Evolutionary conservation across 73 alveolate genomes (phyloP).

Genomic region (Paramecium biaurelia): DNA sequence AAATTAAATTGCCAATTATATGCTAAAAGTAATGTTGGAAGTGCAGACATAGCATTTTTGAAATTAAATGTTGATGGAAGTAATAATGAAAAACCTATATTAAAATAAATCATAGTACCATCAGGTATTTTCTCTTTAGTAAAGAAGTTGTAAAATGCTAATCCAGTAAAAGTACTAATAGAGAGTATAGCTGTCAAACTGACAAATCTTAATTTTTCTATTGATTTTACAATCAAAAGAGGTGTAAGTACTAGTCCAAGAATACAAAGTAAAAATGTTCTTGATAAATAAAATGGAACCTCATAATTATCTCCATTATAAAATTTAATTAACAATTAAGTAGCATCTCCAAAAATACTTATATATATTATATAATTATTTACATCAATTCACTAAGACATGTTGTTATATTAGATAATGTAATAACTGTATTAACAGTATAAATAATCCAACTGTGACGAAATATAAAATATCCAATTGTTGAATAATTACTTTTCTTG

Average conservation of each 20-base stretch:
- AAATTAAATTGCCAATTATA: conserved; percentile 51
- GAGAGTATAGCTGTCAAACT: conserved; percentile 13
- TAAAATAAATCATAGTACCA: background rate
- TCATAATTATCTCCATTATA: background rate
- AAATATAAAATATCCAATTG: conserved; percentile 25
- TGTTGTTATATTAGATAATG: background rate
- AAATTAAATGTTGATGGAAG: background rate
- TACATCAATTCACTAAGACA: conserved; percentile 21
- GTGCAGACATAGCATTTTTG: background rate
- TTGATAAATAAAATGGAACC: conserved; percentile 2
- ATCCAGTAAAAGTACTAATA: background rate
- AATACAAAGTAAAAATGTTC: background rate
- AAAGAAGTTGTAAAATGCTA: conserved; percentile 43
- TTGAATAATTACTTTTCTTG: conserved; percentile 30
- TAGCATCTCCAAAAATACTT: conserved; percentile 30
- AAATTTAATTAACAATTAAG: background rate
- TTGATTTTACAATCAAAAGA: conserved; percentile 24
- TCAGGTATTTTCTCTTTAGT: background rate
- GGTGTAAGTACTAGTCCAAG: background rate
- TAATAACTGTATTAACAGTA: background rate
- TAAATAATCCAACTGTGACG: conserved; percentile 3
- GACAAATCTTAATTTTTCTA: conserved; percentile 37
- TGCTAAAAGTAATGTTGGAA: conserved; percentile 11
- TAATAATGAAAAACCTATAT: background rate
- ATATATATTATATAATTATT: background rate